Evolutionary conservation across 1,284 basidiomycete species (phyloP).

Genomic region (Pyrrhoderma noxium): DNA sequence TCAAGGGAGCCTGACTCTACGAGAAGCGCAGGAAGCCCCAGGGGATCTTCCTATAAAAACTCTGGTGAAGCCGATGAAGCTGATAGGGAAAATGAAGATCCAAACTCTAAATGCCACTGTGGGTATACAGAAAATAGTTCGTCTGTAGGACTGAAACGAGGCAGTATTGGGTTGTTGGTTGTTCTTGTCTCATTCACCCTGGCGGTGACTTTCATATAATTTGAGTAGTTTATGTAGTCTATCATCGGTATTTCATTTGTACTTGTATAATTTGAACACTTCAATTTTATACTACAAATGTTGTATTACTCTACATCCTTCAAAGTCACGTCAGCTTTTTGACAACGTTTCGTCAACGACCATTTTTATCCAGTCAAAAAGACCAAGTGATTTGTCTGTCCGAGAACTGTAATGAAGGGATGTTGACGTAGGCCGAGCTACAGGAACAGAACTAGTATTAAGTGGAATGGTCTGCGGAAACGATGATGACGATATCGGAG

Average conservation of each 20-base stretch:
- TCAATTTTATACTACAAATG: too few species aligned
- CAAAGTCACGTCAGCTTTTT: slow-evolving; percentile 3
- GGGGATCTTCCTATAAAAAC: background rate
- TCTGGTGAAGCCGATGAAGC: slow-evolving; percentile 5
- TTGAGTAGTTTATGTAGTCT: background rate
- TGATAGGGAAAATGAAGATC: background rate
- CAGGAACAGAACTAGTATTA: slow-evolving; percentile 12
- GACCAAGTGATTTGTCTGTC: slow-evolving; percentile 21
- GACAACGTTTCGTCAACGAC: slow-evolving; percentile 33
- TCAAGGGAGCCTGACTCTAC: too few species aligned
- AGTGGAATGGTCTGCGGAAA: slow-evolving; percentile 21
- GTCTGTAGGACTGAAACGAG: background rate
- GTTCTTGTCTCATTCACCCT: background rate
- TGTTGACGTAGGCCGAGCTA: slow-evolving; percentile 19
- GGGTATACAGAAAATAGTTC: background rate
- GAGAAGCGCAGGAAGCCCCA: too few species aligned
- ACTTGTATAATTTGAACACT: background rate
- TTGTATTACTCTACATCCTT: too few species aligned
- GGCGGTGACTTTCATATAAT: background rate
- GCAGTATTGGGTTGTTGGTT: background rate
- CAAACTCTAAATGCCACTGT: background rate
- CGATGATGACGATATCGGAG: slow-evolving; percentile 26
- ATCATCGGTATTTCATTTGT: background rate
- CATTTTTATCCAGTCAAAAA: slow-evolving; percentile 45
- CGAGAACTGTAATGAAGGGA: slow-evolving; percentile 21